Base-by-base conservation (phyloP, 2,329 filamentous ascomycete genomes). In the Apiospora malaysiana region DNA sequence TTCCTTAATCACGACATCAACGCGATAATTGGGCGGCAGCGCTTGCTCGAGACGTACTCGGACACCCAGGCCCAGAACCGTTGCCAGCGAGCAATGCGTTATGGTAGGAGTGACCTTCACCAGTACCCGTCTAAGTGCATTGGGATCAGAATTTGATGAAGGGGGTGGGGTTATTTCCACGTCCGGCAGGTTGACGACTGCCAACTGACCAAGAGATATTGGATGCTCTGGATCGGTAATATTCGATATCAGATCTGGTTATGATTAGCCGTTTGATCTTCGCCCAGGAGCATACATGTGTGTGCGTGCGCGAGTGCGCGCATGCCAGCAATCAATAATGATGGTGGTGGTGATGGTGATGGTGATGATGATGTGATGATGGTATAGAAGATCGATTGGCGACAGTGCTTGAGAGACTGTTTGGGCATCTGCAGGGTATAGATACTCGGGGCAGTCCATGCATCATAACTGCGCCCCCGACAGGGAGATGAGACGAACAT, bases 201-300 rank as follows among this genome's bases (percentile, higher is more conserved):
- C 94, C 51, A 99, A 88, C 77, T 96, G 94, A 73, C 95, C 96
- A 67, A 99, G 89, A 2, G 95, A 97, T 69, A 98, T 90, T 47
- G 96, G 96, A 79, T 99, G 96, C 83, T 99, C 96, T 1, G 96
- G 96, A 81, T 99, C 96, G 32, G 94, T 95, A 78, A 99, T 98
- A 76, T 93, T 93, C 74, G 94, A 94, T 77, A 99, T 96, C 72
- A 99, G 88, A 84, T 99, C 95, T 96, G 74, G 10, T 63, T 21
- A 63, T 40, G 18, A 40, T 63, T 63, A 63, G 56, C 56, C 40
- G 56, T 63, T 63, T 40, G 56, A 63, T 63, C 56, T 40, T 40
- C 56, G 37, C 18, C 56, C 4, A 40, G 56, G 27, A 40, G 56
- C 21, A 21, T 21, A 16, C 6, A 2, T 37, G 32, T 63, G 56